Percentiles rank a stretch among this genome's conserved stretches.
Conservation (phyloP, 441 rosid genomes). For the California macrophylla region DNA sequence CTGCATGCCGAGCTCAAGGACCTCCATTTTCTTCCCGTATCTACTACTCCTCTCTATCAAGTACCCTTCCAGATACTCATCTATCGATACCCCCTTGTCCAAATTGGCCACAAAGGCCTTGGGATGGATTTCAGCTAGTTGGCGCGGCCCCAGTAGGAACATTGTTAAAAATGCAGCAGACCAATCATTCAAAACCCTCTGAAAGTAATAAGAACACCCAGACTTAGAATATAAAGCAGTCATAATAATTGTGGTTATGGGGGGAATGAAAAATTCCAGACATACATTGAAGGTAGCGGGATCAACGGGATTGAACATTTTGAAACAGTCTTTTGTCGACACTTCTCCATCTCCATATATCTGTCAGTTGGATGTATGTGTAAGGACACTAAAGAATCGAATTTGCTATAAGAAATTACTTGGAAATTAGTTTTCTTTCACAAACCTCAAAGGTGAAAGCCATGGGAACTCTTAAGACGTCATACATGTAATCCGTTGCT, state of each 20-base stretch:
- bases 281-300: constrained; percentile 63
- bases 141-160: constrained; percentile 54
- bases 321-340: constrained; percentile 75
- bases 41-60: constrained; percentile 75
- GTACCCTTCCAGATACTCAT: constrained; percentile 88
- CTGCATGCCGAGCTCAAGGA: constrained; percentile 88
- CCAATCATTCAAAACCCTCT: constrained; percentile 92
- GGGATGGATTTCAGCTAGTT: constrained; percentile 32
- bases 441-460: constrained; percentile 97
- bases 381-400: constrained; percentile 6
- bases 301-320: constrained; percentile 87
- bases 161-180: constrained; percentile 75
- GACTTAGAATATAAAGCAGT: background rate
- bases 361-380: constrained; percentile 32
- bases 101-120: constrained; percentile 26
- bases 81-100: constrained; percentile 77
- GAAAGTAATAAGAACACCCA: constrained; percentile 24
- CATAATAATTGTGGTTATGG: background rate
- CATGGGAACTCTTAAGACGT: constrained; percentile 75
- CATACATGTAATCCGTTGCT: constrained; percentile 93
- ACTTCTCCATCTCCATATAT: constrained; percentile 67
- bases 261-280: background rate
- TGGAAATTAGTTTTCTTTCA: constrained; percentile 15
- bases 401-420: constrained; percentile 7
- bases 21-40: constrained; percentile 82